A percentile compares a stretch with the other conserved stretches of the same genome.
These are phyloP conservation scores for Arthrobotrys iridis DNA, from an alignment of 2,329 filamentous ascomycete species.

Conservation along the genomic window DNA sequence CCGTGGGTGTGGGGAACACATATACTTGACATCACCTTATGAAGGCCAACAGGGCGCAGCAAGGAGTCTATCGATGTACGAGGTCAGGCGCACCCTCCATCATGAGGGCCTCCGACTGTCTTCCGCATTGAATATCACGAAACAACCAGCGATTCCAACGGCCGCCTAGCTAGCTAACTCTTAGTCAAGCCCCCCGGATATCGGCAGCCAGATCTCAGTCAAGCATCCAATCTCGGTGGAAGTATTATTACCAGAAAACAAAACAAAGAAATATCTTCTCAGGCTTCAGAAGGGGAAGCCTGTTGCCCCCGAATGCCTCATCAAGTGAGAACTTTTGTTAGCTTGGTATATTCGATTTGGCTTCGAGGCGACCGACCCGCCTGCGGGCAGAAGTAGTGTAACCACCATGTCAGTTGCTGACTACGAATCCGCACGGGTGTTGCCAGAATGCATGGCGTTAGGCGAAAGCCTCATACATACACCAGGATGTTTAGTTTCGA, in stretches of 20 bases:
- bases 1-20: constrained; percentile 20
- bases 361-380: not conserved
- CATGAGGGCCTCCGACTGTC: not conserved
- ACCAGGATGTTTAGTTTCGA: not conserved
- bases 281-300: not conserved
- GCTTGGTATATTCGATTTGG: not conserved
- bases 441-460: constrained; percentile 2
- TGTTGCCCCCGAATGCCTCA: not conserved
- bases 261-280: not conserved
- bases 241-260: not conserved
- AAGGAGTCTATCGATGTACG: constrained; percentile 7
- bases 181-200: constrained; percentile 20
- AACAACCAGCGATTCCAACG: not conserved
- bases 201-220: constrained; percentile 16
- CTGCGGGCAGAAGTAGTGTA: not conserved
- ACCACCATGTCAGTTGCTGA: too few species aligned
- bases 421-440: not conserved
- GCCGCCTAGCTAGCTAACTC: constrained; percentile 4
- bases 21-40: constrained; percentile 24
- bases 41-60: constrained; percentile 35
- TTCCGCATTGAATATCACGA: not conserved
- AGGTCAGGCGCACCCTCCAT: constrained; percentile 35
- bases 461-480: not conserved
- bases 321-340: not conserved
- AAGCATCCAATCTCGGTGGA: not conserved